Base-by-base conservation (phyloP, 441 rosid genomes). In the Eruca vesicaria region DNA sequence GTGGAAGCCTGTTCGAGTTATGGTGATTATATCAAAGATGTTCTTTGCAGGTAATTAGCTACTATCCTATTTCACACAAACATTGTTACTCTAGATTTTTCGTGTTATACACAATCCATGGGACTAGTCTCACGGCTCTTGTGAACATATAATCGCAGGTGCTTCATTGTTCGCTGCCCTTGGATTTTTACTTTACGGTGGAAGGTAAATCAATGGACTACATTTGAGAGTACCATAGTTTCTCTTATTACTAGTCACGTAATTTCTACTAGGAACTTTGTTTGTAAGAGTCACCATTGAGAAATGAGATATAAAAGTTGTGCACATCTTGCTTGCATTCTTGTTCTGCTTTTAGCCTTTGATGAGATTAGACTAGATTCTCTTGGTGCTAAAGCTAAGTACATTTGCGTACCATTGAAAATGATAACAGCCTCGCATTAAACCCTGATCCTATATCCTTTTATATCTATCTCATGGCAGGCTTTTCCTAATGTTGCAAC, bases 401-500 rank as follows among this genome's bases (percentile, higher is more conserved):
- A 12, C 2, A 67, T 45, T 7, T 33, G 43, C 4, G 3, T 26
- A 61, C 62, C 26, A 41, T 70, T 64, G 35, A 71, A 48, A 56
- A 9, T 71, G 35, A 71, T 23, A 33, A 45, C 15, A 12, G 16
- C 65, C 12, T 66, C 48, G 43, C 23, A 57, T 57, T 29, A 20
- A 45, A 2, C 19, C 3, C 41, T 79, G 31, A 57, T 16, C 31
- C 3, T 2, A 38, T 64, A 20, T 66, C 67, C 48, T 59, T 38
- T 19, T 8, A 33, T 61, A 14, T 52, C 55, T 52, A 35, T 79
- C 31, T 75, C 75, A 8, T 82, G 65, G 81, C 84, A 91, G 98
- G 85, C 88, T 94, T 53, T 92, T 94, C 83, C 58, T 94, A 71
- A 94, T 92, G 98, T 78, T 92, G 87, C 92, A 84, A 84, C 89